Conservation (phyloP, 352 stramenopile genomes). For the Pseudoperonospora humuli region DNA sequence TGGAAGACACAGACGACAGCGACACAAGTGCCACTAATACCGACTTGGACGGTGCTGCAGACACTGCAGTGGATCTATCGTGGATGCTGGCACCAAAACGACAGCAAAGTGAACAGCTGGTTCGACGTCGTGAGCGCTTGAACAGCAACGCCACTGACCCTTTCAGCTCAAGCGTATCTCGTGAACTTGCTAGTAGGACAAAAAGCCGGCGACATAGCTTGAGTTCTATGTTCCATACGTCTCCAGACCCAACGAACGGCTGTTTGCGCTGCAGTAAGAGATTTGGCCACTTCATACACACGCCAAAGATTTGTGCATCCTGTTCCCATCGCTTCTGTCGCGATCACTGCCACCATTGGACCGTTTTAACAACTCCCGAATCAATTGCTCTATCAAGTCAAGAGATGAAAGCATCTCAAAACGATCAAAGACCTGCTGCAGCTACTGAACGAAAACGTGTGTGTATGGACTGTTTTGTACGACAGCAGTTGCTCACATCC, state of each 20-base stretch:
- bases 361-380: slow-evolving; percentile 12
- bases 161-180: slow-evolving; percentile 12
- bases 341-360: slow-evolving; percentile 34
- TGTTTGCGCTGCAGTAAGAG: slow-evolving; percentile 38
- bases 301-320: slow-evolving; percentile 39
- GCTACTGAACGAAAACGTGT: slow-evolving; percentile 14
- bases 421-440: slow-evolving; percentile 1
- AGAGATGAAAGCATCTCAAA: slow-evolving; percentile 3
- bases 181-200: slow-evolving; percentile 1
- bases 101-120: slow-evolving; percentile 1
- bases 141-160: slow-evolving; percentile 15
- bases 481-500: slow-evolving; percentile 39
- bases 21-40: slow-evolving; percentile 8
- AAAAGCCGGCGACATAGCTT: slow-evolving; percentile 16
- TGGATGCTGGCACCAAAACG: slow-evolving; percentile 4
- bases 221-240: slow-evolving; percentile 8
- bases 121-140: slow-evolving; percentile 4
- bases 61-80: slow-evolving; percentile 11
- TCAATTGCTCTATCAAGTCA: slow-evolving; percentile 2
- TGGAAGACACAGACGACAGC: slow-evolving; percentile 20
- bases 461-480: slow-evolving; percentile 48
- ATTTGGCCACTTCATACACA: slow-evolving; percentile 37
- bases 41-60: slow-evolving; percentile 14
- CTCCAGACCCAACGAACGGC: slow-evolving; percentile 7
- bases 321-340: slow-evolving; percentile 43